Evolutionary conservation across 2,329 filamentous ascomycete genomes (phyloP).

Genomic region (Nemania abortiva): DNA sequence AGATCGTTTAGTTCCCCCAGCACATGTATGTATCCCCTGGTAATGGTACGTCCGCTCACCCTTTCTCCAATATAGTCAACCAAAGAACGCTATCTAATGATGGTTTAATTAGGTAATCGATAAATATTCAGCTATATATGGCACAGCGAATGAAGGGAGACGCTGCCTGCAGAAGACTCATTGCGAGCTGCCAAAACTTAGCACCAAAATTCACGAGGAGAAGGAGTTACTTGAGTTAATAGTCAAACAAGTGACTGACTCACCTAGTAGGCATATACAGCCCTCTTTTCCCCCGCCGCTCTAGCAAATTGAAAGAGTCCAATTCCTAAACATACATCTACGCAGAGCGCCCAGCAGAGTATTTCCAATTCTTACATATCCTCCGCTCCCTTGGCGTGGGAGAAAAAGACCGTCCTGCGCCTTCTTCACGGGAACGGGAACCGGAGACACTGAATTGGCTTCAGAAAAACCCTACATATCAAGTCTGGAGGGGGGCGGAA

Average conservation of each 20-base stretch:
- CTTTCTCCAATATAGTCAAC: neutral
- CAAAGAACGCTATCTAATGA: neutral
- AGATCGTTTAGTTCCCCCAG: neutral
- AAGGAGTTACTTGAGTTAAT: neutral
- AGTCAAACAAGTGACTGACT: neutral
- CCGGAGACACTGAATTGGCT: no score
- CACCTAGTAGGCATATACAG: neutral
- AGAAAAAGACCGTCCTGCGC: neutral
- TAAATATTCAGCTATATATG: neutral
- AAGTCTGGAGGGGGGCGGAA: neutral
- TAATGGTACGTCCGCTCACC: neutral
- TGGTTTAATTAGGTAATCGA: neutral
- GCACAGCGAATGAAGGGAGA: neutral
- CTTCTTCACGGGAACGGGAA: no score
- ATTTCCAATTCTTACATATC: neutral
- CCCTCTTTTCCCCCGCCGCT: neutral
- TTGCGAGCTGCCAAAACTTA: neutral
- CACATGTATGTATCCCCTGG: neutral
- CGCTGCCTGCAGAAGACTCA: neutral
- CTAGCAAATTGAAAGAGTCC: no score
- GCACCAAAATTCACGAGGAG: neutral
- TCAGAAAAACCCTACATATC: neutral
- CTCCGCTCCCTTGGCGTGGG: neutral
- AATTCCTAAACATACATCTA: neutral
- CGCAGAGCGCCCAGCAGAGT: neutral